Evolutionary conservation across 345 rosid genomes (phyloP).

Genomic region (Eucalyptus guilfoylei): DNA sequence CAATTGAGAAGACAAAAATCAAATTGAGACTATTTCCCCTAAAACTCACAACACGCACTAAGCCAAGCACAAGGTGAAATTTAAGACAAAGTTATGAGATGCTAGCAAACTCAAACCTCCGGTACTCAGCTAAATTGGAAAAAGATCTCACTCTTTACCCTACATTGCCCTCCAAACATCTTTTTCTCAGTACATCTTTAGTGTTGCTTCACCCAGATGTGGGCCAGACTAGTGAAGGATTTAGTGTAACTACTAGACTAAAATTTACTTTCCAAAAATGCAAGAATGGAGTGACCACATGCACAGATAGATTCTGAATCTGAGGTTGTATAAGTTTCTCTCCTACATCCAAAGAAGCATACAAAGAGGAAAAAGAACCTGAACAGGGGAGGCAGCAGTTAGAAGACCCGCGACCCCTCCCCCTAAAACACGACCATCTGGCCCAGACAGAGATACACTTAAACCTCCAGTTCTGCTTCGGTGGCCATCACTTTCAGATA

Average conservation of each 20-base stretch:
- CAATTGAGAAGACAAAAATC: not conserved
- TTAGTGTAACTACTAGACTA: not conserved
- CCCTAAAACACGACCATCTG: constrained; percentile 86
- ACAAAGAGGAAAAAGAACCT: constrained; percentile 21
- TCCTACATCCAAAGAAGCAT: not conserved
- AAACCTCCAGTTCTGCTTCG: constrained; percentile 69
- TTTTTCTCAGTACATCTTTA: not conserved
- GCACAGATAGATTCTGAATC: not conserved
- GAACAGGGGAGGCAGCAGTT: constrained; percentile 83
- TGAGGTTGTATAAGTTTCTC: not conserved
- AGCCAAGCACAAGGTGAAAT: not conserved
- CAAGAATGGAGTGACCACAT: not conserved
- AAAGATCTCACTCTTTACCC: not conserved
- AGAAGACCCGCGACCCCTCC: constrained; percentile 85
- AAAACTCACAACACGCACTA: not conserved
- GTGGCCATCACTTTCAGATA: constrained; percentile 58
- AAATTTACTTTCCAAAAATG: not conserved
- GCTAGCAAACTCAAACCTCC: not conserved
- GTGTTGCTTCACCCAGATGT: not conserved
- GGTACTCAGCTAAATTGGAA: not conserved
- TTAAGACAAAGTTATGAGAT: not conserved
- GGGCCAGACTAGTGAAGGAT: not conserved
- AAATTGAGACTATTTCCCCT: not conserved
- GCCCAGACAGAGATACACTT: constrained; percentile 72
- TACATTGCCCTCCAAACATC: not conserved